Base-by-base conservation (phyloP, 164 flowering plant genomes). In the Echeveria elegans region DNA sequence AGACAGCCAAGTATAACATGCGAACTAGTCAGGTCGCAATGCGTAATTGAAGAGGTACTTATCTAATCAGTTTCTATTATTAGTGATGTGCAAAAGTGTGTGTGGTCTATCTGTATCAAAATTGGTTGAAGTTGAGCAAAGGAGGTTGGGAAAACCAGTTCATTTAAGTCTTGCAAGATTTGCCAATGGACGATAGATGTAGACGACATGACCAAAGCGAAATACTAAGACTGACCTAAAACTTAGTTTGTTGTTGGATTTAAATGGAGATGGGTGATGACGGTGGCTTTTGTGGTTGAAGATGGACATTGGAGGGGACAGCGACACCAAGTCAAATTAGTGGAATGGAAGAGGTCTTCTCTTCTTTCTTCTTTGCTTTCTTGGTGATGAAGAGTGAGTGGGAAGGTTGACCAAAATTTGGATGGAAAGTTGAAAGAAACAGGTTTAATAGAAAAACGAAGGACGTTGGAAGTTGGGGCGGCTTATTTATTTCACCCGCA, bases 391-490 rank as follows among this genome's bases (percentile, higher is more conserved):
- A n/a, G n/a, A n/a, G n/a, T 21, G 47, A 24, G 59, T 28, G 61
- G 61, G 32, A 56, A 56, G 32, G 61, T 56, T 56, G 61, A 56
- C 61, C 61, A 11, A 56, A 56, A n/a, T n/a, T 56, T 15, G 8
- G 32, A 26, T 56, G 61, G 61, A 56, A 56, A 56, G 61, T 56
- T 56, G 32, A 56, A 23, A 28, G 24, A 11, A 26, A 56, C 2
- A 1, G 7, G 29, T 18, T 56, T 26, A 56, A 56, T 56, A 3
- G 26, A 52, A 28, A 53, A 53, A 53, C 10, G 5, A 9, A 53
- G 59, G 59, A 24, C 11, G 61, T 56, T 56, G 32, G 61, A 56
- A 12, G 61, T 56, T 56, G 61, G 58, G 61, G 61, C 61, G 18
- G 61, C 61, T 56, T 26, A 56, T 56, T 56, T 56, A 56, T 32